Percentiles rank a stretch among this genome's conserved stretches.
Evolutionary conservation across 371 early-diverging fungal species (phyloP).

Genomic region (Sporodiniella umbellata): DNA sequence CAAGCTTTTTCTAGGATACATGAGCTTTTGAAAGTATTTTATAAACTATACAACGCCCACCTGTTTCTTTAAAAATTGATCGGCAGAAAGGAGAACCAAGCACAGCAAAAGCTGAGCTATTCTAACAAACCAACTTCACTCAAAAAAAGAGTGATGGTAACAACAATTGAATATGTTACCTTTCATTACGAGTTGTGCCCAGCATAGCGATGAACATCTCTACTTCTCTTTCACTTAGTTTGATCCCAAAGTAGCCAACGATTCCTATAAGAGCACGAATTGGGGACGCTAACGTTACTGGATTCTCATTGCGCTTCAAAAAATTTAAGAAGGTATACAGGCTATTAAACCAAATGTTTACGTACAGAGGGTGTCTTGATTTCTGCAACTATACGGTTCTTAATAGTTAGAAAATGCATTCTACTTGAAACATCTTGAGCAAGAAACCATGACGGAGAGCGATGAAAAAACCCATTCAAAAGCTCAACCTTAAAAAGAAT

Average conservation of each 20-base stretch:
- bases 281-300: constrained; percentile 20
- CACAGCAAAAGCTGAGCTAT: constrained; percentile 13
- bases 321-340: background rate
- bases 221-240: constrained; percentile 27
- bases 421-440: constrained; percentile 33
- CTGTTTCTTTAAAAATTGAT: constrained; percentile 21
- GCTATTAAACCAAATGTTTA: background rate
- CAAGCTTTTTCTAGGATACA: constrained; percentile 17
- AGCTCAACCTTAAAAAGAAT: constrained; percentile 40
- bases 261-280: constrained; percentile 40
- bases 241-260: constrained; percentile 40
- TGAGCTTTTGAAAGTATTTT: background rate
- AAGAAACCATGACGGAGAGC: constrained; percentile 35
- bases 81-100: constrained; percentile 17
- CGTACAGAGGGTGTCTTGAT: constrained; percentile 5
- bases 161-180: constrained; percentile 8
- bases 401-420: constrained; percentile 32
- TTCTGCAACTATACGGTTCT: constrained; percentile 22
- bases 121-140: background rate
- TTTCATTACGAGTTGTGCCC: constrained; percentile 20
- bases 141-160: background rate
- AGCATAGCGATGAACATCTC: constrained; percentile 19
- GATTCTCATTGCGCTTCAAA: constrained; percentile 1
- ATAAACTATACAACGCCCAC: constrained; percentile 2
- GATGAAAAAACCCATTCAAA: constrained; percentile 33